Evolutionary conservation across 768 basidiomycete species (phyloP), one percentile per base, ranked within the genome.

Genomic region (Collybia sp.): DNA sequence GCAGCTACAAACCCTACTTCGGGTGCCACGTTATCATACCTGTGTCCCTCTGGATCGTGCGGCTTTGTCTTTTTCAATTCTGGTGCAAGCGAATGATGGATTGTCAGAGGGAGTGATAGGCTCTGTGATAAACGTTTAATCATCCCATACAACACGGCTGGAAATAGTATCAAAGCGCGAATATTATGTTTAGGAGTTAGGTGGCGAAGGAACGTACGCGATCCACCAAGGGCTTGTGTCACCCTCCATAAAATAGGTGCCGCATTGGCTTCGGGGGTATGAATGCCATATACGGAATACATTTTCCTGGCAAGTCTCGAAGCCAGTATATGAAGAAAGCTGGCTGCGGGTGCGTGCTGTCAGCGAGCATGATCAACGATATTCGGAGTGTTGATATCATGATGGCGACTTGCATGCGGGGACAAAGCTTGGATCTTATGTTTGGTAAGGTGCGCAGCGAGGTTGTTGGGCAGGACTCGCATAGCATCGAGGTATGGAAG

Each of bases 401-500:
- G 33, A 43, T 18, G 49, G 51, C 44, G 13, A 61, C 83, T 49
- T 66, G 92, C 91, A 55, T 70, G 67, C 40, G 90, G 89, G 39
- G 84, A 83, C 52, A 92, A 66, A 19, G 83, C 81, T 58, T 75
- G 75, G 30, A 73, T 66, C 38, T 73, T 79, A 49, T 88, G 77
- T 63, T 83, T 85, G 25, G 84, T 85, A 42, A 95, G 77, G 66
- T 92, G 90, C 34, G 62, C 56, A 1, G 71, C 71, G 75, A 94
- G 77, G 13, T 65, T 68, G 30, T 48, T 50, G 1, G 91, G 88
- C 6, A 95, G 65, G 30, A 79, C 57, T 30, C 78, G 76, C 30
- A 80, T 62, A 30, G 80, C 75, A 53, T 92, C 86, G 35, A 96
- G 71, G 65, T 93, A 94, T 1, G 91, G 92, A 34, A 96, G 70